Conservation (phyloP, 345 rosid genomes). For the Arabidopsis arenosa region DNA sequence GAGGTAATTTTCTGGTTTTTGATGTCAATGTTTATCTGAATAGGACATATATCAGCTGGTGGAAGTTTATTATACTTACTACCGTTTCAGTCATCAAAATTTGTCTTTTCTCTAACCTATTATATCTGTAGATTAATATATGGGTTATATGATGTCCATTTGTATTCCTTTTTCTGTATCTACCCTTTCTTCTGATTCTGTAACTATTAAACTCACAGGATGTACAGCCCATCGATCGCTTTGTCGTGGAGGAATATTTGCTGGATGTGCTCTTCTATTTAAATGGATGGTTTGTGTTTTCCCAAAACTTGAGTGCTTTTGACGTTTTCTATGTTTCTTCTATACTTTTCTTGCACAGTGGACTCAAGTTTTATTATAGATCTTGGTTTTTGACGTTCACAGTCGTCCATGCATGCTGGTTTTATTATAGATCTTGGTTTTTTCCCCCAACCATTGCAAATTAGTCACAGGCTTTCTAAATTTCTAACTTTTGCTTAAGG, state of each 20-base stretch:
- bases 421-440: constrained; percentile 21
- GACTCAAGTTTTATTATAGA: constrained; percentile 28
- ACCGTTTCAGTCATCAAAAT: constrained; percentile 9
- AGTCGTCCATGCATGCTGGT: background rate
- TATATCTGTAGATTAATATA: constrained; percentile 33
- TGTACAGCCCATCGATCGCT: constrained; percentile 93
- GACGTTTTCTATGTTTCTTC: background rate
- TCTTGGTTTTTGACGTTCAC: background rate
- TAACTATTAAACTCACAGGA: constrained; percentile 60
- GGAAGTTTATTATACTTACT: constrained; percentile 14
- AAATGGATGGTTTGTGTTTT: constrained; percentile 89
- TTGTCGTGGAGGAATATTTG: constrained; percentile 89
- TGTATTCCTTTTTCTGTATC: constrained; percentile 10
- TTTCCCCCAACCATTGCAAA: background rate
- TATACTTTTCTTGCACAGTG: constrained; percentile 16
- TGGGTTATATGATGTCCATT: background rate
- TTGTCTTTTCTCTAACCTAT: background rate
- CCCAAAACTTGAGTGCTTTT: constrained; percentile 5
- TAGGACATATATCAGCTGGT: background rate
- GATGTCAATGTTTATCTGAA: constrained; percentile 22
- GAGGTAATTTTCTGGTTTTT: constrained; percentile 61
- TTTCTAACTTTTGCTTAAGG: background rate
- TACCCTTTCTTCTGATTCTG: constrained; percentile 23
- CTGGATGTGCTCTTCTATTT: constrained; percentile 92
- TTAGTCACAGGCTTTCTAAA: constrained; percentile 3